phyloP scores from a whole-genome alignment of 2,329 filamentous ascomycete genomes.

The Pseudogymnoascus pannorum region DNA sequence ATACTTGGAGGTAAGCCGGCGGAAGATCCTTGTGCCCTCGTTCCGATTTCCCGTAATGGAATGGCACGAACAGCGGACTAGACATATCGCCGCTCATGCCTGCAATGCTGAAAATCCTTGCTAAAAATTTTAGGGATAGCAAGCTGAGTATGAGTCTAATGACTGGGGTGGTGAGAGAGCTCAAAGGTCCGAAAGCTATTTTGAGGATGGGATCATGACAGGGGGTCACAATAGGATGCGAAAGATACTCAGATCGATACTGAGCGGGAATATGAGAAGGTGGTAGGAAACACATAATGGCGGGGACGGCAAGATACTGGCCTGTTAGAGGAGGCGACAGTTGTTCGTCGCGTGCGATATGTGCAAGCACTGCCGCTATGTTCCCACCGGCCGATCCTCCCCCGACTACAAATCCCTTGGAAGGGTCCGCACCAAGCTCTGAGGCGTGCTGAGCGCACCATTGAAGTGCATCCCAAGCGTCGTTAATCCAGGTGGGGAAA shows the following conservation, averaged over 20 bases:
- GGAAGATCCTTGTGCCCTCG: constrained; percentile 25
- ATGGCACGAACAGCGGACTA: constrained; percentile 13
- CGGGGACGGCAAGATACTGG: background rate
- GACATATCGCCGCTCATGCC: constrained; percentile 14
- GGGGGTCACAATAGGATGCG: constrained; percentile 13
- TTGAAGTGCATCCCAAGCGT: background rate
- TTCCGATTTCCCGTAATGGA: constrained; percentile 11
- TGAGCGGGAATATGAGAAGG: constrained; percentile 11
- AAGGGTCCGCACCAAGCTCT: background rate
- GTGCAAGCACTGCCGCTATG: background rate
- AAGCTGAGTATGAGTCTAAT: constrained; percentile 6
- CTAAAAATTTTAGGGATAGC: background rate
- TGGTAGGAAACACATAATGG: background rate
- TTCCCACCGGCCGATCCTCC: constrained; percentile 6
- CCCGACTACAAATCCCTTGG: background rate
- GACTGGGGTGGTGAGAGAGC: constrained; percentile 4
- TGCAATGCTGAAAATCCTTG: constrained; percentile 12
- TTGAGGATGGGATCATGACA: constrained; percentile 13
- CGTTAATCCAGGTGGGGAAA: background rate
- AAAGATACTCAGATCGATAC: constrained; percentile 12
- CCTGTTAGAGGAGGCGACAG: background rate
- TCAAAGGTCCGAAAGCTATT: constrained; percentile 1
- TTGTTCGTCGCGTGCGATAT: background rate
- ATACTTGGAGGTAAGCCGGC: constrained; percentile 23
- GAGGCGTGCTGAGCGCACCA: background rate